These are phyloP conservation scores for Perkinsus chesapeaki DNA, from an alignment of 169 alveolate species.

Conservation along the genomic window DNA sequence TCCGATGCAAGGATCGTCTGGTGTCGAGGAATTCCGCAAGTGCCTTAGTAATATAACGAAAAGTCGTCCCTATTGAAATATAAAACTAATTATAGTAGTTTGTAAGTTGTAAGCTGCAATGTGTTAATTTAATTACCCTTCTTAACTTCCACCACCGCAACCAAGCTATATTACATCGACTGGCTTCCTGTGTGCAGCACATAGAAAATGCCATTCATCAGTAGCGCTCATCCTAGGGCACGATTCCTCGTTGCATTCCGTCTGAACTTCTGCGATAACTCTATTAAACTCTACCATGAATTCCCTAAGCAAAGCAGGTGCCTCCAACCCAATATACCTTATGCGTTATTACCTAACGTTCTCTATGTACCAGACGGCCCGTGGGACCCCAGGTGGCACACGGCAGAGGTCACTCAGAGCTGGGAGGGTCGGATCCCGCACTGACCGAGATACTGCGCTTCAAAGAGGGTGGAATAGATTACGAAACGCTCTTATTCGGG, in stretches of 20 bases:
- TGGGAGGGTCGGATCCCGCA: background rate
- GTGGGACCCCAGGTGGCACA: background rate
- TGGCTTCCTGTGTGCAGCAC: constrained; percentile 78
- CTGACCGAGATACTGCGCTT: background rate
- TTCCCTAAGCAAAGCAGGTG: constrained; percentile 44
- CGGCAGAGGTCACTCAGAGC: background rate
- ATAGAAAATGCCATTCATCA: constrained; percentile 76
- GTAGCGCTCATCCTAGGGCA: constrained; percentile 58
- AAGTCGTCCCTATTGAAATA: no score
- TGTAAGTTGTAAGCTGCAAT: no score
- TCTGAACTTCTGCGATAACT: constrained; percentile 57
- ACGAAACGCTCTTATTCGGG: background rate
- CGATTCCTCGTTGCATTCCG: constrained; percentile 17
- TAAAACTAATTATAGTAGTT: no score
- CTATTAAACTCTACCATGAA: constrained; percentile 71
- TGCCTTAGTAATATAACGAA: no score
- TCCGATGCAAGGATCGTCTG: no score
- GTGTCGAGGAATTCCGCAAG: no score
- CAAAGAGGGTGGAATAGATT: background rate
- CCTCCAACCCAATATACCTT: background rate
- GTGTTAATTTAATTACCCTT: no score
- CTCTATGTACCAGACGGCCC: background rate
- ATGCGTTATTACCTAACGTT: background rate
- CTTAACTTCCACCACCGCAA: background rate
- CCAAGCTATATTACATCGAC: constrained; percentile 41